Percentiles rank a stretch among this genome's conserved stretches.
These are phyloP conservation scores for Cordyceps farinosa DNA, from an alignment of 2,329 filamentous ascomycete genomes.

Conservation along the genomic window DNA sequence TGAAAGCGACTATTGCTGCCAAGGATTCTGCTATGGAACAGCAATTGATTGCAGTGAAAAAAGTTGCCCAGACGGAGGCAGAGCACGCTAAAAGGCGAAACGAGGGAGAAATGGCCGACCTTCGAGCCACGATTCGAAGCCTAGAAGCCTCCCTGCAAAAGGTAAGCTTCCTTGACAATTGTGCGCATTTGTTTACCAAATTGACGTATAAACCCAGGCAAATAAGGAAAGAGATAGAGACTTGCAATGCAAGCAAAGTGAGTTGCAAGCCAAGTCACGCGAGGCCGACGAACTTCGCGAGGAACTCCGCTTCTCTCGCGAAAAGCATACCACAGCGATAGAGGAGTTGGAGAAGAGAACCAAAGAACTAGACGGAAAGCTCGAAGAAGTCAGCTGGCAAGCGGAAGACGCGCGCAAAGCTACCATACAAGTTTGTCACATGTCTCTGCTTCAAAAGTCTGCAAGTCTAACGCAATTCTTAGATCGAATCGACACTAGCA, in stretches of 20 bases:
- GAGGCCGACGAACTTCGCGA: constrained; percentile 35
- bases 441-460: not conserved
- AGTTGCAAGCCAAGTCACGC: constrained; percentile 45
- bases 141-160: constrained; percentile 62
- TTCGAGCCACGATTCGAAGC: constrained; percentile 57
- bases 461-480: constrained; percentile 1
- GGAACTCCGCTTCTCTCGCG: constrained; percentile 32
- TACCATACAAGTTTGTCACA: constrained; percentile 26
- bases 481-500: constrained; percentile 32
- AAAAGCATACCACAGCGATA: constrained; percentile 31
- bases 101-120: constrained; percentile 61
- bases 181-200: not conserved
- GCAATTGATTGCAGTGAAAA: constrained; percentile 44
- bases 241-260: constrained; percentile 36
- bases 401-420: constrained; percentile 24
- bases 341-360: constrained; percentile 22
- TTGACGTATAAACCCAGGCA: constrained; percentile 28
- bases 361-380: constrained; percentile 28
- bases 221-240: constrained; percentile 54
- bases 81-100: constrained; percentile 46
- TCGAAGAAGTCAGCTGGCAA: constrained; percentile 23
- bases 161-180: constrained; percentile 32
- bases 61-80: constrained; percentile 45
- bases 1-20: constrained; percentile 10
- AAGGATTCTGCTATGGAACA: constrained; percentile 34